Base-by-base conservation (phyloP, 2,329 filamentous ascomycete genomes). In the Cladosporium sp. region DNA sequence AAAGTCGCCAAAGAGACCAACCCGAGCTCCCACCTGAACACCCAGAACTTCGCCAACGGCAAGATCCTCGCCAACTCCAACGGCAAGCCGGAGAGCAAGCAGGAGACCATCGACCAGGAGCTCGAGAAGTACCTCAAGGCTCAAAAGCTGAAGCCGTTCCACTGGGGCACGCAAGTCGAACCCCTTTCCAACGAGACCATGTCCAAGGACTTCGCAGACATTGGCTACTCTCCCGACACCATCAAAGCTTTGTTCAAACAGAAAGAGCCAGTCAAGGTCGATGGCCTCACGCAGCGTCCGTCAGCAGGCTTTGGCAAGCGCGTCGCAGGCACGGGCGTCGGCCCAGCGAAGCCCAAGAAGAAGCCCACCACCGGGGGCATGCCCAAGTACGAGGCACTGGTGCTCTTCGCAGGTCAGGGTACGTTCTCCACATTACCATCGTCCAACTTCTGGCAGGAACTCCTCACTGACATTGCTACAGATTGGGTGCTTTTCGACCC, bases 401-500 rank as follows among this genome's bases (percentile, higher is more conserved):
- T 53, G 21, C 37, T 65, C 40, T 53, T 57, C 26, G 56, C 65
- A 21, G 50, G 31, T 21, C 29, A 65, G 3, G 23, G 23, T 26
- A 26, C 23, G 23, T 26, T 26, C 23, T 26, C 23, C 23, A 3
- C 23, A 26, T 26, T 3, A 26, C 3, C 23, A 26, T 26, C 23
- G 23, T 26, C 23, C 23, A 3, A 26, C 23, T 26, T 26, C 23
- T 26, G 23, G 23, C 23, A 26, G 23, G 23, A 26, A 26, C 23
- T 26, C 23, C 23, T 26, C 23, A 26, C 23, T 26, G 23, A 26
- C 23, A 26, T 26, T 26, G 23, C 23, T 26, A 26, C 23, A 72
- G 72, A 72, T 49, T 72, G 70, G 71, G 68, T 72, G 23, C 71
- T 74, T 52, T 72, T 72, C 59, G 71, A 74, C 40, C 67, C 68